Evolutionary conservation across 495 filamentous ascomycete genomes (phyloP).

Genomic region (Collariella sp.): DNA sequence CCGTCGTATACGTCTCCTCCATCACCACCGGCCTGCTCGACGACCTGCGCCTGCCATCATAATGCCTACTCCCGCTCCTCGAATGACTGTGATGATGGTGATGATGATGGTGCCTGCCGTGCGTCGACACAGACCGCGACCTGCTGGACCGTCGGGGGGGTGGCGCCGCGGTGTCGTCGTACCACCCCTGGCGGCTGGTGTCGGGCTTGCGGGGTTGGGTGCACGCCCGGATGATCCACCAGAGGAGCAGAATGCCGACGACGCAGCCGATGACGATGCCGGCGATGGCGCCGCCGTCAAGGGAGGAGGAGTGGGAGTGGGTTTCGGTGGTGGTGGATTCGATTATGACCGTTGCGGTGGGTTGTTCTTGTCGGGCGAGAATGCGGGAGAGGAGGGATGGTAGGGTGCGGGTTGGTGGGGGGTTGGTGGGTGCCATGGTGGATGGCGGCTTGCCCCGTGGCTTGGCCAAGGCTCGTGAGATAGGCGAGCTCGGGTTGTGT

Average conservation of each 20-base stretch:
- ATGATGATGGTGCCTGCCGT: constrained; percentile 9
- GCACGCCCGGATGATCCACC: constrained; percentile 17
- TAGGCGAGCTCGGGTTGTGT: background rate
- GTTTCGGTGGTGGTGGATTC: background rate
- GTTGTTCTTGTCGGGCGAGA: constrained; percentile 11
- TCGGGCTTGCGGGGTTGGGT: constrained; percentile 8
- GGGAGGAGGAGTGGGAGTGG: background rate
- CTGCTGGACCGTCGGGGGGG: background rate
- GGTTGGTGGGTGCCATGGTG: constrained; percentile 9
- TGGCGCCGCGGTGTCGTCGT: constrained; percentile 15
- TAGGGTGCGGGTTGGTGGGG: constrained; percentile 17
- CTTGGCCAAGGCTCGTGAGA: too few relatives aligned
- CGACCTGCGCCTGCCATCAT: constrained; percentile 5
- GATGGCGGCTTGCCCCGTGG: background rate
- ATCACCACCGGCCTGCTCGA: constrained; percentile 13
- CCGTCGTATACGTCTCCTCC: constrained; percentile 10
- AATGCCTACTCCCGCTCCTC: background rate
- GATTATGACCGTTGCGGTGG: constrained; percentile 14
- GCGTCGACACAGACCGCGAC: constrained; percentile 6
- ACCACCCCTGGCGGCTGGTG: constrained; percentile 20
- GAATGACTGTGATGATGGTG: constrained; percentile 9
- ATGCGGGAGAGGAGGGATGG: constrained; percentile 1
- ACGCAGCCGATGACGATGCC: constrained; percentile 27
- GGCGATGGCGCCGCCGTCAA: constrained; percentile 19
- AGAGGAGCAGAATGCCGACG: constrained; percentile 20